phyloP scores from a whole-genome alignment of 495 filamentous ascomycete species.

The Pseudevernia furfuracea region DNA sequence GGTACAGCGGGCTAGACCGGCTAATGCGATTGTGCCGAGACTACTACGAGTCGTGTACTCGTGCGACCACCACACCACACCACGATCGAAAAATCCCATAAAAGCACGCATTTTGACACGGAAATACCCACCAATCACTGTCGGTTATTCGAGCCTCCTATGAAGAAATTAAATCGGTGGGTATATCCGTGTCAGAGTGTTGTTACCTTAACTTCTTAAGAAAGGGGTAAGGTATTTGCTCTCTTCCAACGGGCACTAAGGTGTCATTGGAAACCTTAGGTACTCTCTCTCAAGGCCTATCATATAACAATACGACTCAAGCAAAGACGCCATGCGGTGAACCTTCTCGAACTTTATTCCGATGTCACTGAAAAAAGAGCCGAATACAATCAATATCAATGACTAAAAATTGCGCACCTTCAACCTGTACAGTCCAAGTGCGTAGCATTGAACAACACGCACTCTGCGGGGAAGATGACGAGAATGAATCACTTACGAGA shows the following conservation, averaged over 20 bases:
- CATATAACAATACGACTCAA: neutral
- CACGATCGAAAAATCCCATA: no score
- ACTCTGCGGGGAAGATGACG: neutral
- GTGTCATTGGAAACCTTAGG: neutral
- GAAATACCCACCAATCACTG: no score
- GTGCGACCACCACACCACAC: no score
- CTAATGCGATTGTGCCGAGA: constrained; percentile 5
- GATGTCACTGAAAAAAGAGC: neutral
- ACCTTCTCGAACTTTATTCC: constrained; percentile 9
- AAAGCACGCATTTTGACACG: no score
- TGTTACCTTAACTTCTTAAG: no score
- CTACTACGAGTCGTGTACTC: neutral
- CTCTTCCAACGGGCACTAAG: constrained; percentile 12
- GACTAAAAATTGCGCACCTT: neutral
- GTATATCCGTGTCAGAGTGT: neutral
- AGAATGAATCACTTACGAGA: neutral
- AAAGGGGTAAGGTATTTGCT: no score
- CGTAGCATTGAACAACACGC: neutral
- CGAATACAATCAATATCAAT: neutral
- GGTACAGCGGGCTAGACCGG: constrained; percentile 19
- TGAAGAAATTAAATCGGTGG: neutral
- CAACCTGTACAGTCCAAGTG: neutral
- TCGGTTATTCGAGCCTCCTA: no score
- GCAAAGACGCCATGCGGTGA: constrained; percentile 6
- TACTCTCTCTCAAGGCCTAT: no score